Percentiles rank a stretch among this genome's conserved stretches.
These are phyloP conservation scores for Dittrichia graveolens DNA, from an alignment of 129 eudicot species.

Conservation along the genomic window DNA sequence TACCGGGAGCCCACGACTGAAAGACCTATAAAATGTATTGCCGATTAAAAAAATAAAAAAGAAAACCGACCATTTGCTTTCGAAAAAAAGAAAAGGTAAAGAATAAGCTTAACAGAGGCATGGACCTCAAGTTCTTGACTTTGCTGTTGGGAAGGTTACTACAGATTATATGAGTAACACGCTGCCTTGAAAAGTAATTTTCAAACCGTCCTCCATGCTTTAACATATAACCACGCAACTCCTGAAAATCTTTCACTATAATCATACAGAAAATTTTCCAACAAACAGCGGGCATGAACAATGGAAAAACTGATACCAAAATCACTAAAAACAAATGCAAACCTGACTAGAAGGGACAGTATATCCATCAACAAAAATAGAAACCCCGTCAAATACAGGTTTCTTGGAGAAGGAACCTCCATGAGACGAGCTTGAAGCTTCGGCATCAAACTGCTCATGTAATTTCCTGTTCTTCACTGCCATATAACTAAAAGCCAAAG, in stretches of 20 bases:
- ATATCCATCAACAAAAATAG: slow-evolving; percentile 94
- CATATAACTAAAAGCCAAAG: slow-evolving; percentile 69
- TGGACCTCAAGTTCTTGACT: slow-evolving; percentile 83
- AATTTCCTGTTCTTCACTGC: slow-evolving; percentile 84
- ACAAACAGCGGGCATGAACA: not conserved
- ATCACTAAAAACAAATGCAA: slow-evolving; percentile 23
- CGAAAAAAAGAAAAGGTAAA: not conserved
- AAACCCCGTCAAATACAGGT: slow-evolving; percentile 79
- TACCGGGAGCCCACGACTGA: slow-evolving; percentile 93
- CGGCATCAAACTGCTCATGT: slow-evolving; percentile 82
- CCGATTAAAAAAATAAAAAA: slow-evolving; percentile 18
- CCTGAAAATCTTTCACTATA: slow-evolving; percentile 46
- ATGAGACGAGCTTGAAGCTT: slow-evolving; percentile 69
- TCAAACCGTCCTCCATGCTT: slow-evolving; percentile 92
- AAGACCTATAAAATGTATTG: slow-evolving; percentile 53
- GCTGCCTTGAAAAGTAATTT: slow-evolving; percentile 86
- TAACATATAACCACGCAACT: slow-evolving; percentile 77
- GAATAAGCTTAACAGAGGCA: slow-evolving; percentile 12
- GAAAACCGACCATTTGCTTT: slow-evolving; percentile 6
- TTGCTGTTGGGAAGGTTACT: slow-evolving; percentile 94
- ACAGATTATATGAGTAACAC: slow-evolving; percentile 91
- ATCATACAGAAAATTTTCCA: slow-evolving; percentile 22
- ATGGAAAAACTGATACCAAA: not conserved
- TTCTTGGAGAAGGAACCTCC: slow-evolving; percentile 49
- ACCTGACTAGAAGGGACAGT: slow-evolving; percentile 97